Base-by-base conservation (phyloP, 495 filamentous ascomycete genomes). In the Hapsidospora chrysogenum region DNA sequence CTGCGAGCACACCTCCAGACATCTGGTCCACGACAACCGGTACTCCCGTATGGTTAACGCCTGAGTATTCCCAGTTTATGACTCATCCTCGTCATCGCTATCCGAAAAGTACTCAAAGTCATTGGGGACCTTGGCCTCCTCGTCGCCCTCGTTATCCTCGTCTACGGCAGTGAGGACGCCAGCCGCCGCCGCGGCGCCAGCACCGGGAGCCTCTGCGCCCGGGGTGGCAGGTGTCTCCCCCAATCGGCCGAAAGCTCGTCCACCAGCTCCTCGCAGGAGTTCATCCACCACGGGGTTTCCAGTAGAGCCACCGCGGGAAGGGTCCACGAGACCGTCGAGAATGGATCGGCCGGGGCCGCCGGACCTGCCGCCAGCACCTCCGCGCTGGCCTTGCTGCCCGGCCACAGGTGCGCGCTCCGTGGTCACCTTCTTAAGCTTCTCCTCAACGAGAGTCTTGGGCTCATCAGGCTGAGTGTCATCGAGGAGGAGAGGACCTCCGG, bases 31-130 rank as follows among this genome's bases (percentile, higher is more conserved):
- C n/a, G n/a, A n/a, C n/a, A n/a, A n/a, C n/a, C n/a, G n/a, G n/a
- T n/a, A n/a, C n/a, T n/a, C n/a, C n/a, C n/a, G n/a, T n/a, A n/a
- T n/a, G n/a, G n/a, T n/a, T n/a, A n/a, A n/a, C n/a, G n/a, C n/a
- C n/a, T n/a, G n/a, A n/a, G n/a, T n/a, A n/a, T n/a, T n/a, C n/a
- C n/a, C n/a, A n/a, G n/a, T n/a, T n/a, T n/a, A 26, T 36, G 9
- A 8, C 32, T 66, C 53, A 4, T 70, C 66, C 29, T 76, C 70
- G 9, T 70, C 73, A 39, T 78, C 78, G 3, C 67, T 68, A 31
- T 92, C 85, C 9, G 76, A 77, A 43, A 79, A 73, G 49, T 95
- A 94, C 13, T 85, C 76, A 53, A 96, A 96, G 20, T 85, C 80
- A 13, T 68, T 60, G 10, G 87, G 87, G 17, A 77, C 51, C 11